Conservation (phyloP, 768 basidiomycete genomes). For the Lactarius trivialis region DNA sequence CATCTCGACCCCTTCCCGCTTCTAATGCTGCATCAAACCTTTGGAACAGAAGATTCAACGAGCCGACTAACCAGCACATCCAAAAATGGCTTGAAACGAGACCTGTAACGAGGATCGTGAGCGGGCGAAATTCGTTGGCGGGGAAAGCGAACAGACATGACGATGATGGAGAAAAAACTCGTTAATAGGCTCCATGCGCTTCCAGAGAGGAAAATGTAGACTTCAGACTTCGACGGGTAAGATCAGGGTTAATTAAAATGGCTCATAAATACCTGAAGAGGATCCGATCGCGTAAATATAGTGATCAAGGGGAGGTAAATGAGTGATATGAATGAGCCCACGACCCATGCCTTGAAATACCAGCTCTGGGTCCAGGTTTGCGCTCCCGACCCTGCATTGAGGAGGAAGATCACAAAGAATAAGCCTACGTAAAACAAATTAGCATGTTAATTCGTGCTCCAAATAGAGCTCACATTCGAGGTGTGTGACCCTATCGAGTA, state of each 20-base stretch:
- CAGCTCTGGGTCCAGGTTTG: slow-evolving; percentile 71
- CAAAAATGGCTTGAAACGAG: slow-evolving; percentile 62
- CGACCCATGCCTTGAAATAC: slow-evolving; percentile 68
- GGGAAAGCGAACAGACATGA: slow-evolving; percentile 42
- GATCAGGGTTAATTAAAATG: neutral
- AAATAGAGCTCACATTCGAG: slow-evolving; percentile 51
- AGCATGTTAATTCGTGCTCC: neutral
- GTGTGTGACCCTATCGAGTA: slow-evolving; percentile 55
- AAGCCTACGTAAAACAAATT: slow-evolving; percentile 45
- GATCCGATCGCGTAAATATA: slow-evolving; percentile 51
- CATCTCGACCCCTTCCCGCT: slow-evolving; percentile 51
- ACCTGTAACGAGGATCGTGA: slow-evolving; percentile 33
- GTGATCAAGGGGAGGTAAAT: slow-evolving; percentile 65
- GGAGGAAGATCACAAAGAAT: slow-evolving; percentile 80
- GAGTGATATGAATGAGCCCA: slow-evolving; percentile 56
- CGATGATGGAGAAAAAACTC: slow-evolving; percentile 66
- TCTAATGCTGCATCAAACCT: slow-evolving; percentile 32
- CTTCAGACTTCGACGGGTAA: slow-evolving; percentile 50
- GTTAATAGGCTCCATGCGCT: slow-evolving; percentile 59
- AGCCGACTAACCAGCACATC: slow-evolving; percentile 43
- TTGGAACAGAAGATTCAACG: neutral
- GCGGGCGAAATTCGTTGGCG: slow-evolving; percentile 13
- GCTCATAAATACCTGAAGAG: slow-evolving; percentile 41
- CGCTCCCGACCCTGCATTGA: slow-evolving; percentile 47
- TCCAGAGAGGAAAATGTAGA: slow-evolving; percentile 61